These are phyloP conservation scores for Anthoceros angustus DNA, from an alignment of 225 moss, liverwort and hornwort genomes.

Conservation along the genomic window DNA sequence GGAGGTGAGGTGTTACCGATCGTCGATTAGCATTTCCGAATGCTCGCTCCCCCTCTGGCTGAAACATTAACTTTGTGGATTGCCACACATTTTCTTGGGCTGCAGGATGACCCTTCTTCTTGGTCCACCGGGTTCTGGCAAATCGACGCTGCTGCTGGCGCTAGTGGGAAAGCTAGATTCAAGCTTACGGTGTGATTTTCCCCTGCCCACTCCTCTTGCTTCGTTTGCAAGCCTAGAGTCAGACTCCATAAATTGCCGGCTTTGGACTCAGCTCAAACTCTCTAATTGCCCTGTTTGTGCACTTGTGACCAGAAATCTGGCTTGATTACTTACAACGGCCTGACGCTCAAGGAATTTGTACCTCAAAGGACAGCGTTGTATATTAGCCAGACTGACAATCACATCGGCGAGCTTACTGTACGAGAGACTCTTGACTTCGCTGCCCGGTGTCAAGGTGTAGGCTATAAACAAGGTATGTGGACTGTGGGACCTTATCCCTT, in stretches of 20 bases:
- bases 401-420: slow-evolving; percentile 37
- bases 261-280: not conserved
- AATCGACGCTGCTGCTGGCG: slow-evolving; percentile 23
- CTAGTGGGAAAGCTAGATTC: slow-evolving; percentile 26
- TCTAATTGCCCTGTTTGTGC: not conserved
- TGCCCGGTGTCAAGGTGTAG: slow-evolving; percentile 31
- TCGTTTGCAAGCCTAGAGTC: not conserved
- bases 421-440: slow-evolving; percentile 39
- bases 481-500: too few relatives aligned
- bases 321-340: slow-evolving; percentile 33
- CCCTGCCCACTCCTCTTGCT: not conserved
- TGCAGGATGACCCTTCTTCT: slow-evolving; percentile 35
- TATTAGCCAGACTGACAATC: slow-evolving; percentile 32
- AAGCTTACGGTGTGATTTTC: slow-evolving; percentile 14
- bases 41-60: too few relatives aligned
- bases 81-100: not conserved
- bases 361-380: slow-evolving; percentile 27
- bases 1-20: slow-evolving; percentile 12
- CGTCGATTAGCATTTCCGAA: too few relatives aligned
- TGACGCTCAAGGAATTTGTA: slow-evolving; percentile 21
- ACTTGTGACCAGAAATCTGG: slow-evolving; percentile 15
- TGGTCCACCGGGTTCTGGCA: slow-evolving; percentile 35
- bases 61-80: too few relatives aligned
- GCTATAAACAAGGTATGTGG: slow-evolving; percentile 19
- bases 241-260: too few relatives aligned